These are phyloP conservation scores for Penicillium canescens DNA, from an alignment of 495 filamentous ascomycete genomes.

Conservation along the genomic window DNA sequence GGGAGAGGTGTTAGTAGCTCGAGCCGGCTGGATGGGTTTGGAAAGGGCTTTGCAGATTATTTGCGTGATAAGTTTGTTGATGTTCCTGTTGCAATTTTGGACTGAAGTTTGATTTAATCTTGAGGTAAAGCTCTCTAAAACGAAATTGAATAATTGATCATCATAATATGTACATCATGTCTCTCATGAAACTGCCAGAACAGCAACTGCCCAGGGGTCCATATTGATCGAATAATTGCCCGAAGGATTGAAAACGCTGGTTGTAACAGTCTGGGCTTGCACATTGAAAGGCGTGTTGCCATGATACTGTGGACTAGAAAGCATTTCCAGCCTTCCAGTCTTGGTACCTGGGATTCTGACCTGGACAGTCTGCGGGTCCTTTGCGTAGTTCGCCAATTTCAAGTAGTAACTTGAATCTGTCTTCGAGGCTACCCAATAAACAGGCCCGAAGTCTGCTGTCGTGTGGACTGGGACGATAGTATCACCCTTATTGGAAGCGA, in stretches of 20 bases:
- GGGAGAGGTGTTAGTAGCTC: slow-evolving; percentile 52
- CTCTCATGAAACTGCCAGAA: slow-evolving; percentile 21
- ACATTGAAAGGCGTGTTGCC: slow-evolving; percentile 26
- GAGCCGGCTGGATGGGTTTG: slow-evolving; percentile 46
- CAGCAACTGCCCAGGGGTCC: slow-evolving; percentile 32
- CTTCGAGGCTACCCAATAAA: slow-evolving; percentile 59
- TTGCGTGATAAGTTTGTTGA: slow-evolving; percentile 45
- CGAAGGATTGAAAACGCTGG: slow-evolving; percentile 3
- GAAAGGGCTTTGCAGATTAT: slow-evolving; percentile 54
- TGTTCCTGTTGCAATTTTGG: slow-evolving; percentile 31
- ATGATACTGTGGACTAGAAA: slow-evolving; percentile 21
- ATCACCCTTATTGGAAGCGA: slow-evolving; percentile 53
- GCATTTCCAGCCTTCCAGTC: slow-evolving; percentile 26
- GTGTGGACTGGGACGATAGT: slow-evolving; percentile 51
- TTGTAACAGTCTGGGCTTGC: slow-evolving; percentile 13
- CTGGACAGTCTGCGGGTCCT: slow-evolving; percentile 20
- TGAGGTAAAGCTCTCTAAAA: too few species aligned
- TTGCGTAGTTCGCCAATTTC: slow-evolving; percentile 36
- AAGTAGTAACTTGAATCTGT: slow-evolving; percentile 32
- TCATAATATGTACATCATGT: too few species aligned
- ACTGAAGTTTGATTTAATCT: neutral
- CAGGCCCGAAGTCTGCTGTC: slow-evolving; percentile 45
- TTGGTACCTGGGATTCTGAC: slow-evolving; percentile 26
- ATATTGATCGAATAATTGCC: slow-evolving; percentile 29
- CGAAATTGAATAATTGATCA: too few species aligned